Percentiles rank a stretch among this genome's conserved stretches.
phyloP scores from a whole-genome alignment of 148 eudicot genomes.

The Vaccinium darrowii region DNA sequence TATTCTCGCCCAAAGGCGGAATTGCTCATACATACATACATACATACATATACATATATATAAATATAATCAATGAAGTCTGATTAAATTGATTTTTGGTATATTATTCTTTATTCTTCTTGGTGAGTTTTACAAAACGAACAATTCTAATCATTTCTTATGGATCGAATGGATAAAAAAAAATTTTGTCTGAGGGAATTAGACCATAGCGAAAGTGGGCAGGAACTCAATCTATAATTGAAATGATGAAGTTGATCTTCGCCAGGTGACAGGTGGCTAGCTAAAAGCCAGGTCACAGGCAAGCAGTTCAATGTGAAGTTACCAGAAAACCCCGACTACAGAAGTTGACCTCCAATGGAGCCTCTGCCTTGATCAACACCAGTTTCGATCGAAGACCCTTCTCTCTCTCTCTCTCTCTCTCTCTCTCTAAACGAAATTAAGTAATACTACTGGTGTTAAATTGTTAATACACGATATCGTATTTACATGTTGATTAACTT shows the following conservation, averaged over 20 bases:
- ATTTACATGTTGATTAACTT: neutral
- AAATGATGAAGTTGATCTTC: neutral
- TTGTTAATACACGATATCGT: neutral
- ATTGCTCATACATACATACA: no score
- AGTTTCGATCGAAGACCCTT: neutral
- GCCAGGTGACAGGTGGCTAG: neutral
- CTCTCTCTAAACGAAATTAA: neutral
- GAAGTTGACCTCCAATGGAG: constrained; percentile 5
- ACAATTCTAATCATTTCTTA: no score
- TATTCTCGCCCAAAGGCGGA: no score
- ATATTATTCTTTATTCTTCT: no score
- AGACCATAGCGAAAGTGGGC: no score
- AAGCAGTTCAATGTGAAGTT: neutral
- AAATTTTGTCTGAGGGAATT: no score
- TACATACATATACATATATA: no score
- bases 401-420: neutral
- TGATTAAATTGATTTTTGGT: no score
- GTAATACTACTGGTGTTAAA: neutral
- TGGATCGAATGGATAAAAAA: no score
- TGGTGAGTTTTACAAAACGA: no score
- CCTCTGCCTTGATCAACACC: neutral
- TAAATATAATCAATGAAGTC: no score
- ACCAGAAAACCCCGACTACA: neutral
- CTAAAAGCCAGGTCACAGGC: neutral
- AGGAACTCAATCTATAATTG: no score